Percentiles rank a stretch among this genome's conserved stretches.
Evolutionary conservation across 1,284 basidiomycete species (phyloP).

Genomic region (Stygiomarasmius scandens): DNA sequence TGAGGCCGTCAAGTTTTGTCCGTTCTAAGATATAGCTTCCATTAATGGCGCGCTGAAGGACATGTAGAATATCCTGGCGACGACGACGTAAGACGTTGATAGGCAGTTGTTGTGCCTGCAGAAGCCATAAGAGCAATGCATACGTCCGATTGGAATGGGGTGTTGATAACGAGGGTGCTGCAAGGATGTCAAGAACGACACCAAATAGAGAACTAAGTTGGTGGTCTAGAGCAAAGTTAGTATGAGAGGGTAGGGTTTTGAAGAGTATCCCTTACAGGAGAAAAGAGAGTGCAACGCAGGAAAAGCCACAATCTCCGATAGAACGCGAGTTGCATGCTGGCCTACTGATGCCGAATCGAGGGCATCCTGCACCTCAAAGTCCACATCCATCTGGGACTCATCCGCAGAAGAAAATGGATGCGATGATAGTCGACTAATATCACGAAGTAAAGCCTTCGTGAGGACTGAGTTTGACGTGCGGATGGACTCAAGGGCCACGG

Average conservation of each 20-base stretch:
- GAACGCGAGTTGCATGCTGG: conserved; percentile 50
- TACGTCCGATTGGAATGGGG: conserved; percentile 48
- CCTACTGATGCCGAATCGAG: conserved; percentile 45
- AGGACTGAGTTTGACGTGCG: conserved; percentile 47
- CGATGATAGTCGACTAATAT: conserved; percentile 9
- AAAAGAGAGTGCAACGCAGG: conserved; percentile 47
- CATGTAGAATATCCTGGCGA: conserved; percentile 29
- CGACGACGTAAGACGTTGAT: conserved; percentile 33
- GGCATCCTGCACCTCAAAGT: conserved; percentile 40
- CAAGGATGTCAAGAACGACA: conserved; percentile 34
- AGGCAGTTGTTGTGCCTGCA: conserved; percentile 52
- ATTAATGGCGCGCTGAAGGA: conserved; percentile 37
- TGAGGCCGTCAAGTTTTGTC: conserved; percentile 41
- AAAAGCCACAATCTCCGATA: conserved; percentile 51
- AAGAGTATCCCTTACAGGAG: conserved; percentile 41
- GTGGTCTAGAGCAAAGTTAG: conserved; percentile 30
- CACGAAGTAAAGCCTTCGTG: conserved; percentile 5
- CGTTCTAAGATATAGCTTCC: conserved; percentile 29
- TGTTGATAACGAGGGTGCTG: conserved; percentile 36
- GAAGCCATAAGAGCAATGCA: conserved; percentile 49
- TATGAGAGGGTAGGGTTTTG: conserved; percentile 1
- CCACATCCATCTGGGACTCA: conserved; percentile 23
- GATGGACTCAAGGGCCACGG: conserved; percentile 36
- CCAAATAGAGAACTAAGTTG: conserved; percentile 47
- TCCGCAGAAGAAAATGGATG: conserved; percentile 1